These are phyloP conservation scores for Boletus sp. DNA, from an alignment of 1,284 basidiomycete genomes.

Conservation along the genomic window DNA sequence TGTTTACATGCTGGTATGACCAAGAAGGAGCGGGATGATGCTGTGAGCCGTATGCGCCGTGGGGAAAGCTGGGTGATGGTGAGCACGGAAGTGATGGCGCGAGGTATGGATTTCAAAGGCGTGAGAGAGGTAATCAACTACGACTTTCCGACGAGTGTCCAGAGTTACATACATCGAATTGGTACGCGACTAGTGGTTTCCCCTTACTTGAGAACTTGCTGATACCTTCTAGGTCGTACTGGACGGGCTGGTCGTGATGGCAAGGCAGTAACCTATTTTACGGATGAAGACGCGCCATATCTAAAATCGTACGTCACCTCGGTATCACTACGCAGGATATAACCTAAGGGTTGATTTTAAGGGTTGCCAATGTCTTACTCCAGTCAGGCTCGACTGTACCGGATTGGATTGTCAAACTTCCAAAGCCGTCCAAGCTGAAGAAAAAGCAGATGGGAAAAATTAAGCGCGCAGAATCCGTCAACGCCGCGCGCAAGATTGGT, in stretches of 20 bases:
- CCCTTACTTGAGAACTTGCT: not conserved
- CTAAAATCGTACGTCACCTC: constrained; percentile 73
- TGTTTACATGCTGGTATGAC: constrained; percentile 90
- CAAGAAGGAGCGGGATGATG: constrained; percentile 83
- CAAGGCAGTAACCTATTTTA: constrained; percentile 94
- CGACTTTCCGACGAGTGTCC: constrained; percentile 92
- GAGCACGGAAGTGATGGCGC: constrained; percentile 92
- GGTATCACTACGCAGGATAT: constrained; percentile 8
- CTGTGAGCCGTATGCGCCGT: constrained; percentile 79
- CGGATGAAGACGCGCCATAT: constrained; percentile 88
- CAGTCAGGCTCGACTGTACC: constrained; percentile 88
- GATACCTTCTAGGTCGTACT: constrained; percentile 67
- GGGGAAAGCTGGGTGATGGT: constrained; percentile 93
- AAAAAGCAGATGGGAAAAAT: constrained; percentile 82
- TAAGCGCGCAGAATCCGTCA: constrained; percentile 75
- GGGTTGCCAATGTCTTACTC: constrained; percentile 92
- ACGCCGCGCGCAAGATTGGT: constrained; percentile 71
- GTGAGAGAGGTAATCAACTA: constrained; percentile 96
- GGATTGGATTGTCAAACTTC: constrained; percentile 86
- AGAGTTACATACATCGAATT: constrained; percentile 95
- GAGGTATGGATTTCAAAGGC: constrained; percentile 98
- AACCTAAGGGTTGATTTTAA: constrained; percentile 32
- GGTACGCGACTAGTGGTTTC: constrained; percentile 44
- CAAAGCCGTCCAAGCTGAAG: constrained; percentile 87
- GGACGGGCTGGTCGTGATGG: constrained; percentile 92